Conservation (phyloP, 345 rosid species). For the Dovyalis caffra region DNA sequence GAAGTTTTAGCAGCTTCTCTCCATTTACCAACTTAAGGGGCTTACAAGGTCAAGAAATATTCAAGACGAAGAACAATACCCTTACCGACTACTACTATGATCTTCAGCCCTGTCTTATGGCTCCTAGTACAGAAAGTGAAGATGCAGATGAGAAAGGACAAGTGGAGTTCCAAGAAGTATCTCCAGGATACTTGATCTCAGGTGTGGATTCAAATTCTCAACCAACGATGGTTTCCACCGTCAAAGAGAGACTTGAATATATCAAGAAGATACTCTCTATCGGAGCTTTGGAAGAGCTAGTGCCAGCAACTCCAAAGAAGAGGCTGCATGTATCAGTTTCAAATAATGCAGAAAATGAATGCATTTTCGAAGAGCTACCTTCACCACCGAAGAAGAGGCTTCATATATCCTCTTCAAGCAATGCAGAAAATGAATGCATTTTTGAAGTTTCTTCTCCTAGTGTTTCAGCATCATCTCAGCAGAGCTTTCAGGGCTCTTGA, state of each 20-base stretch:
- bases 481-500: constrained; percentile 14
- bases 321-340: constrained; percentile 11
- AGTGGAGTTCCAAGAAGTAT: constrained; percentile 14
- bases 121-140: constrained; percentile 14
- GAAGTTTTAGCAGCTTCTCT: constrained; percentile 6
- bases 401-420: not conserved
- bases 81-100: constrained; percentile 8
- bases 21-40: constrained; percentile 3
- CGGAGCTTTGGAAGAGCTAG: constrained; percentile 34
- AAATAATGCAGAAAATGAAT: not conserved
- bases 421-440: constrained; percentile 9
- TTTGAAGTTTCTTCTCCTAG: constrained; percentile 22
- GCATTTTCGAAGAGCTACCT: constrained; percentile 23
- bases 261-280: constrained; percentile 25
- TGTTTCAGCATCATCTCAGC: not conserved
- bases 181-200: constrained; percentile 20
- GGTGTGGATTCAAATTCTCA: constrained; percentile 5
- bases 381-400: constrained; percentile 16
- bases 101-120: constrained; percentile 17
- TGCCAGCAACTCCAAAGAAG: constrained; percentile 13
- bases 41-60: constrained; percentile 32
- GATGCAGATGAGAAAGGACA: constrained; percentile 15
- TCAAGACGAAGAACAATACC: not conserved
- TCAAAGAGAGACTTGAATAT: constrained; percentile 26
- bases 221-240: not conserved